Base-by-base conservation (phyloP, 2,329 filamentous ascomycete genomes). In the Cercospora brassicicola region DNA sequence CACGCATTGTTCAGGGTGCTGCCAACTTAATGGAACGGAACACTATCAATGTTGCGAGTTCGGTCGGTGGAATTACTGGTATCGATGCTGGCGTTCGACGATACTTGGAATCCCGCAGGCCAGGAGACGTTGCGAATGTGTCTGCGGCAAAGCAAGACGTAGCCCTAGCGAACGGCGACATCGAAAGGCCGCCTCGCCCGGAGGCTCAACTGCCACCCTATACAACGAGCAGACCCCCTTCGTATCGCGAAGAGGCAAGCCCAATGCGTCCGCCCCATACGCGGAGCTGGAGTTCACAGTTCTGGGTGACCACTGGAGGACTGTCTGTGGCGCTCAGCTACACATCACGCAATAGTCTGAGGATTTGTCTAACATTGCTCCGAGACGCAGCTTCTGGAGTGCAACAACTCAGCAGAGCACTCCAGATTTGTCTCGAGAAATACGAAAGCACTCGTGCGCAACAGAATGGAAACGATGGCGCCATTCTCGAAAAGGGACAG, bases 1-100 rank as follows among this genome's bases (percentile, higher is more conserved):
- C 94, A 0, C 87, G 91, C 2, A 92, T 97, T 77, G 93, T 85
- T n/a, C 81, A 92, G 79, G 91, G 91, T n/a, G 88, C 93, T 69
- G 94, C 92, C 59, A 93, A 97, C 78, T 93, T 96, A 74, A 89
- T 97, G 20, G 94, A 98, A 79, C 90, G 92, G 57, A 94, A 92
- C 73, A 88, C 97, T 62, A 92, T 92, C 62, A 95, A 92, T 76
- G 95, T 92, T 0, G 91, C 97, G 31, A 91, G 92, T 13, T 91
- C 89, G 0, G 91, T 97, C 5, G 91, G 93, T 31, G 88, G 92
- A 31, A 89, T 90, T 33, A 97, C 94, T 0, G 94, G 94, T 68
- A 91, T 97, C 2, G 94, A 98, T 78, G 90, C 90, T 65, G 90
- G 93, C 65, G 86, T 97, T 13, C 87, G 95, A 60, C 94, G 93